Percentiles rank a stretch among this genome's conserved stretches.
Evolutionary conservation across 306 rosid species (phyloP).

Genomic region (Corylus avellana): DNA sequence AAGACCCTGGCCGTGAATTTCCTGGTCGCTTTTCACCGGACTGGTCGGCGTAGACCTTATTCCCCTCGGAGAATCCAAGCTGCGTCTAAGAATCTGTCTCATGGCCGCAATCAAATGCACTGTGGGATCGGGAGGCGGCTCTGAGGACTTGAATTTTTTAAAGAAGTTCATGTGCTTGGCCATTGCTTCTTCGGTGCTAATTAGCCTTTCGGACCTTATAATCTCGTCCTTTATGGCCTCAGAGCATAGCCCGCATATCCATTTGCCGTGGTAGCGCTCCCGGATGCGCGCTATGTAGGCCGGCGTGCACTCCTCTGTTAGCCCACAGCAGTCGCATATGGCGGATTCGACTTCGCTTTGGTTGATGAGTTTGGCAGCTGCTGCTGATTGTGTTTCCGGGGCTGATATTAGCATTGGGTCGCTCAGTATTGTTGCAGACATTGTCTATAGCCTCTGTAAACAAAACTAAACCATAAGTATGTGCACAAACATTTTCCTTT

Average conservation of each 20-base stretch:
- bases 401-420: constrained; percentile 62
- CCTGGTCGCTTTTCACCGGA: constrained; percentile 45
- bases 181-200: constrained; percentile 88
- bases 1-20: constrained; percentile 42
- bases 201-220: constrained; percentile 63
- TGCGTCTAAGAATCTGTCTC: constrained; percentile 81
- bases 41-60: constrained; percentile 61
- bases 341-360: constrained; percentile 72
- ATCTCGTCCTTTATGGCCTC: constrained; percentile 92
- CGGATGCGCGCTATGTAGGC: constrained; percentile 74
- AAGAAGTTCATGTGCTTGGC: constrained; percentile 73
- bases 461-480: background rate
- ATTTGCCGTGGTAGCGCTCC: constrained; percentile 66
- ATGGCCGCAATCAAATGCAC: constrained; percentile 76
- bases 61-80: constrained; percentile 74
- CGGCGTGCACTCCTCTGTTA: constrained; percentile 89
- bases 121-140: constrained; percentile 77
- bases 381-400: constrained; percentile 53
- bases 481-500: background rate
- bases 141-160: constrained; percentile 61
- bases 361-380: constrained; percentile 35
- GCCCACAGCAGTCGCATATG: constrained; percentile 85
- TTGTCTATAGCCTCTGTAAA: constrained; percentile 55
- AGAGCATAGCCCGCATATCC: constrained; percentile 92
- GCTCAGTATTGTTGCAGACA: constrained; percentile 67